Percentiles rank a stretch among this genome's conserved stretches.
These are phyloP conservation scores for Plasmodium coatneyi DNA, from an alignment of 169 alveolate genomes.

Conservation along the genomic window DNA sequence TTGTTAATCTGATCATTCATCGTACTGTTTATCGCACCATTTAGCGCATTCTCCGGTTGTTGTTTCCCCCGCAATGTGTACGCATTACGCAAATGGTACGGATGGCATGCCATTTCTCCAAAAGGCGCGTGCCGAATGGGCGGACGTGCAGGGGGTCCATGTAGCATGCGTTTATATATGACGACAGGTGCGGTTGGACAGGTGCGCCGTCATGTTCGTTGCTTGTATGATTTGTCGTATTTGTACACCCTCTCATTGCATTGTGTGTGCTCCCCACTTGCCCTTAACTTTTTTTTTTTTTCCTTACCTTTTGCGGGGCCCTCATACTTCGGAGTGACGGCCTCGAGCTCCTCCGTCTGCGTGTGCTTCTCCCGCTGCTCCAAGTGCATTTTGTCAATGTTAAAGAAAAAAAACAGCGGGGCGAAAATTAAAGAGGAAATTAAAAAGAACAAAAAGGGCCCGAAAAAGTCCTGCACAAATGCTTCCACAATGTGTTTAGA, in stretches of 20 bases:
- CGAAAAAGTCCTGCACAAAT: conserved; percentile 17
- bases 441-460: conserved; percentile 26
- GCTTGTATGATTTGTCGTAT: not conserved
- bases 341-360: conserved; percentile 13
- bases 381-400: conserved; percentile 8
- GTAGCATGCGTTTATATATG: not conserved
- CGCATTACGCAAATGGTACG: not conserved
- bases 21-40: too few relatives aligned
- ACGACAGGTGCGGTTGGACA: not conserved
- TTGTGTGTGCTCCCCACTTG: not conserved
- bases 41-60: not conserved
- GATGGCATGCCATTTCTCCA: not conserved
- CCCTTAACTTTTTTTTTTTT: not conserved
- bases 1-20: not conserved
- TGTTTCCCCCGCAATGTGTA: not conserved
- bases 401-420: not conserved
- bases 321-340: not conserved
- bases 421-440: conserved; percentile 4
- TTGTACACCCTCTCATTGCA: not conserved
- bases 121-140: not conserved
- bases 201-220: not conserved
- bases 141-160: not conserved
- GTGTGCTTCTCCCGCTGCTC: conserved; percentile 7
- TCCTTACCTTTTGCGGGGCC: not conserved
- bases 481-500: conserved; percentile 1